Evolutionary conservation across 192 early-diverging fungal genomes (phyloP).

Genomic region (Backusella liffmaniae): DNA sequence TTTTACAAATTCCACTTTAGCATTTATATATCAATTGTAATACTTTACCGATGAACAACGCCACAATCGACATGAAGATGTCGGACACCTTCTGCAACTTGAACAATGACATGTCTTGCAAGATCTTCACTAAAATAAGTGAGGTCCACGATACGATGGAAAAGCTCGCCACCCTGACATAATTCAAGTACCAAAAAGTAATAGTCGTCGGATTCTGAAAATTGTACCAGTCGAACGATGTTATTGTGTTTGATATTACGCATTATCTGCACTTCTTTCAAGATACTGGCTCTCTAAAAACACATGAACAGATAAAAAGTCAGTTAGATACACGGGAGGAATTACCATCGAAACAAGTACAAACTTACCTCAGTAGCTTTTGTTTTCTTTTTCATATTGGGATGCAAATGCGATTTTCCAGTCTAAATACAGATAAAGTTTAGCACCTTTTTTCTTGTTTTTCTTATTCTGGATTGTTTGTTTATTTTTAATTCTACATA

Average conservation of each 20-base stretch:
- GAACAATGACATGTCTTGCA: slow-evolving; percentile 79
- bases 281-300: slow-evolving; percentile 64
- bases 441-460: background rate
- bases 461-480: background rate
- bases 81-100: slow-evolving; percentile 81
- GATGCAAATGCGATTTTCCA: slow-evolving; percentile 35
- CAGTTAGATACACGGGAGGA: background rate
- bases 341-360: background rate
- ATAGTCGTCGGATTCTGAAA: slow-evolving; percentile 72
- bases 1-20: background rate
- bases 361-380: slow-evolving; percentile 29
- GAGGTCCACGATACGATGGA: slow-evolving; percentile 80
- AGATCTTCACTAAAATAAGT: slow-evolving; percentile 81
- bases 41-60: slow-evolving; percentile 66
- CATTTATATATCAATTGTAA: background rate
- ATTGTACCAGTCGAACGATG: slow-evolving; percentile 73
- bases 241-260: slow-evolving; percentile 74
- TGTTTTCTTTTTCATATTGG: slow-evolving; percentile 38
- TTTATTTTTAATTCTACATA: slow-evolving; percentile 21
- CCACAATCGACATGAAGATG: slow-evolving; percentile 82
- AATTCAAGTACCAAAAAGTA: slow-evolving; percentile 83
- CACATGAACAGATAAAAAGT: background rate
- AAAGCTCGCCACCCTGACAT: slow-evolving; percentile 88
- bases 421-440: slow-evolving; percentile 4
- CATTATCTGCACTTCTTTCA: slow-evolving; percentile 88